Evolutionary conservation across 2,329 filamentous ascomycete genomes (phyloP).

Genomic region (Stemphylium beticola): DNA sequence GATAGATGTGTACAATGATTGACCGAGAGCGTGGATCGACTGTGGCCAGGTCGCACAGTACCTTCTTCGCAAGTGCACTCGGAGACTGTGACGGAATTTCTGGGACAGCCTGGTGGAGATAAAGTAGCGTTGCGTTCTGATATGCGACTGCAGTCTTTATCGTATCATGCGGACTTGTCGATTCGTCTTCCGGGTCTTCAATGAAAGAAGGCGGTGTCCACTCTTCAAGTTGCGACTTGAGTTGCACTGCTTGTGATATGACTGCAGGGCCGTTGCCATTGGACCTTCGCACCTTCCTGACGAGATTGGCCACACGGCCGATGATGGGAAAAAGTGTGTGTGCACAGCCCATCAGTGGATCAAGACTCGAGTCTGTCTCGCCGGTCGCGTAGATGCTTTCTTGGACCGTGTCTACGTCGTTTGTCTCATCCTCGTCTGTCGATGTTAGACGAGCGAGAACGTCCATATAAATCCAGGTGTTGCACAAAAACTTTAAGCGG

Average conservation of each 20-base stretch:
- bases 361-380: conserved; percentile 61
- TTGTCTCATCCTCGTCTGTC: conserved; percentile 62
- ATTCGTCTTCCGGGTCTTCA: conserved; percentile 68
- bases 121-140: conserved; percentile 69
- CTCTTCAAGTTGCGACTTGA: conserved; percentile 65
- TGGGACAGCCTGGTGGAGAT: conserved; percentile 71
- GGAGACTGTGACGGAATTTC: conserved; percentile 67
- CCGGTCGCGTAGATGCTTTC: conserved; percentile 44
- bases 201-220: conserved; percentile 67
- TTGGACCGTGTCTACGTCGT: conserved; percentile 56
- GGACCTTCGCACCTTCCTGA: conserved; percentile 65
- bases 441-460: conserved; percentile 73
- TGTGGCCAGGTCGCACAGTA: conserved; percentile 66
- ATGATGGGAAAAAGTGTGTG: conserved; percentile 72
- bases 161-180: conserved; percentile 67
- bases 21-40: conserved; percentile 68
- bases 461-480: conserved; percentile 76
- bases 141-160: conserved; percentile 71
- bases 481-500: conserved; percentile 70
- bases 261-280: conserved; percentile 65
- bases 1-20: conserved; percentile 73
- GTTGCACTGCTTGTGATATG: conserved; percentile 66
- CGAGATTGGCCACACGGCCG: conserved; percentile 68
- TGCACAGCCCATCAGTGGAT: conserved; percentile 74
- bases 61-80: conserved; percentile 65